Percentiles rank a stretch among this genome's conserved stretches.
Evolutionary conservation across 2,329 filamentous ascomycete species (phyloP).

Genomic region (Dothideomycetes sp.): DNA sequence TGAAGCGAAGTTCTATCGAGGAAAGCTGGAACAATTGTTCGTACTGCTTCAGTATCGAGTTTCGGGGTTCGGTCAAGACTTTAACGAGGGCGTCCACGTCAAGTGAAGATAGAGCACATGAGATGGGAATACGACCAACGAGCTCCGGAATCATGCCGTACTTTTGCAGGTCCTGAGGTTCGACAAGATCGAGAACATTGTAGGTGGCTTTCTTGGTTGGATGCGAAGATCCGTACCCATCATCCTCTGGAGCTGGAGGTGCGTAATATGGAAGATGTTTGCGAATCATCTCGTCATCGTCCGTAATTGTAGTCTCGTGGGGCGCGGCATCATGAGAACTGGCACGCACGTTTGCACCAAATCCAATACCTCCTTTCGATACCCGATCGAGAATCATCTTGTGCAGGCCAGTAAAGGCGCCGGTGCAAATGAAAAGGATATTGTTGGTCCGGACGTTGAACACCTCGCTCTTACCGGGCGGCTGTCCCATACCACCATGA

Average conservation of each 20-base stretch:
- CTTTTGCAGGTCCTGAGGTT: constrained; percentile 65
- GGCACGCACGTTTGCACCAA: constrained; percentile 68
- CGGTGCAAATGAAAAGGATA: constrained; percentile 94
- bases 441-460: constrained; percentile 84
- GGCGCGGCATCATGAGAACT: constrained; percentile 41
- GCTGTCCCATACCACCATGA: constrained; percentile 22
- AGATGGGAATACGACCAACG: constrained; percentile 89
- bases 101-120: constrained; percentile 74
- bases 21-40: constrained; percentile 78
- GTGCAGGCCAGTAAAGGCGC: constrained; percentile 87
- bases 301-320: constrained; percentile 49
- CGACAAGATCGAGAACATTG: constrained; percentile 55
- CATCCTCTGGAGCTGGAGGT: constrained; percentile 21
- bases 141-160: constrained; percentile 78
- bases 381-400: constrained; percentile 82
- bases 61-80: constrained; percentile 85
- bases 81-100: constrained; percentile 61
- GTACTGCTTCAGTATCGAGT: constrained; percentile 82
- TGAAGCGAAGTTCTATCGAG: constrained; percentile 69
- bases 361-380: constrained; percentile 78
- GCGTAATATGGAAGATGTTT: constrained; percentile 43
- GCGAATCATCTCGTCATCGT: constrained; percentile 48
- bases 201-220: constrained; percentile 66
- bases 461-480: constrained; percentile 45
- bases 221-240: constrained; percentile 53